phyloP scores from a whole-genome alignment of 2,329 filamentous ascomycete genomes.

The Alternaria sp. region DNA sequence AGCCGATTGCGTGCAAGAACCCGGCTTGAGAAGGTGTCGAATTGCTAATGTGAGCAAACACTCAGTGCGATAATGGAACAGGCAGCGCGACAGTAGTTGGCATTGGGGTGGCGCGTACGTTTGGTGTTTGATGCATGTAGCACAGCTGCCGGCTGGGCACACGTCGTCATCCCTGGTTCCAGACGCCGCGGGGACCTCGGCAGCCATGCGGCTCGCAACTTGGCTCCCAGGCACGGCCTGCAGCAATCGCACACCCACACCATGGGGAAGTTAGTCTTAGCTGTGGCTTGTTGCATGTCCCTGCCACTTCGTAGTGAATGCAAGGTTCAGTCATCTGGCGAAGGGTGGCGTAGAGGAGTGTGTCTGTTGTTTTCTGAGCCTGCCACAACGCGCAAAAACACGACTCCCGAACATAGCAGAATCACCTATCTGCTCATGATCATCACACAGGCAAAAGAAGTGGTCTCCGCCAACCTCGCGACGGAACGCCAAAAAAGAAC shows the following conservation, averaged over 20 bases:
- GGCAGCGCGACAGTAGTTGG: background rate
- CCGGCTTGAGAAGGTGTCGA: background rate
- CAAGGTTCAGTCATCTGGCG: background rate
- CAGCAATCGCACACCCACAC: constrained; percentile 1
- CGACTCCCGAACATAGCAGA: no score
- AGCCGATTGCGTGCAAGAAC: constrained; percentile 1
- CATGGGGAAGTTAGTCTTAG: background rate
- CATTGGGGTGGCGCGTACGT: constrained; percentile 10
- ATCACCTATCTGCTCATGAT: background rate
- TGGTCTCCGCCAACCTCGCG: background rate
- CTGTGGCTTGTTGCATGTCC: background rate
- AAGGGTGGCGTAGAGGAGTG: background rate
- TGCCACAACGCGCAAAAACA: background rate
- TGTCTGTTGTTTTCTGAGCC: background rate
- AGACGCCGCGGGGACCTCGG: constrained; percentile 9
- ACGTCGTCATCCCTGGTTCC: constrained; percentile 11
- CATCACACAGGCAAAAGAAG: background rate
- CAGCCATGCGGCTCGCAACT: constrained; percentile 14
- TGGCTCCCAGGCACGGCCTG: constrained; percentile 9
- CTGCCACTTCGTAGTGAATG: background rate
- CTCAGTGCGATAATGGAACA: background rate
- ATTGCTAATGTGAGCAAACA: background rate
- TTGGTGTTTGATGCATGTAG: constrained; percentile 12
- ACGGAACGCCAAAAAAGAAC: constrained; percentile 11
- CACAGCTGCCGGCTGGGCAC: constrained; percentile 10